These are phyloP conservation scores for Gossypium gossypioides DNA, from an alignment of 441 rosid genomes.

Conservation along the genomic window DNA sequence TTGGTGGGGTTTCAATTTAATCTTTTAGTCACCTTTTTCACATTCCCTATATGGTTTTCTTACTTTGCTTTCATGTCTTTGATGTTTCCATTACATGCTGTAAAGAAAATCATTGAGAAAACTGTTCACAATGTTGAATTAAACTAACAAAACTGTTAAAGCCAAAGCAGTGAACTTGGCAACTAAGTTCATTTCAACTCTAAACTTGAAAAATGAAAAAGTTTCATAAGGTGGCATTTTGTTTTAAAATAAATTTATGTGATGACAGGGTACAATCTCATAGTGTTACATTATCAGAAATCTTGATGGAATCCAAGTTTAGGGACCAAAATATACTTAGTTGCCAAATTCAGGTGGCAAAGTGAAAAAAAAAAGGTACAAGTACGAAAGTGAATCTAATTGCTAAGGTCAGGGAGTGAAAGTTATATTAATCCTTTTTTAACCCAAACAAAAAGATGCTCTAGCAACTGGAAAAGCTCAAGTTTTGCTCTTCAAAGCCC, in stretches of 20 bases:
- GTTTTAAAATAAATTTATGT: too few relatives aligned
- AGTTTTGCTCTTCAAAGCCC: not conserved
- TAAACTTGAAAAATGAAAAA: too few relatives aligned
- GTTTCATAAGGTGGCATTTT: too few relatives aligned
- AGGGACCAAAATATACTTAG: too few relatives aligned
- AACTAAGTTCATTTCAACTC: too few relatives aligned
- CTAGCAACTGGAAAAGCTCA: not conserved
- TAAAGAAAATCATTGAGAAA: constrained; percentile 9
- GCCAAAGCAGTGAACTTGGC: constrained; percentile 11
- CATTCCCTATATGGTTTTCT: constrained; percentile 25
- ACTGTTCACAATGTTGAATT: constrained; percentile 13
- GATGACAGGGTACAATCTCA: too few relatives aligned
- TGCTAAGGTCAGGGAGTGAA: too few relatives aligned
- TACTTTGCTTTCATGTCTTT: constrained; percentile 12
- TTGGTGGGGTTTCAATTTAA: constrained; percentile 20
- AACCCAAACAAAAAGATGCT: not conserved
- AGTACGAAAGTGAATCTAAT: too few relatives aligned
- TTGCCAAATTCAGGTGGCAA: too few relatives aligned
- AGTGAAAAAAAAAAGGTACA: too few relatives aligned
- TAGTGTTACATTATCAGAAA: too few relatives aligned
- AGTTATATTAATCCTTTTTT: not conserved
- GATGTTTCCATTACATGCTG: constrained; percentile 17
- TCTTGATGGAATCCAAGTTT: too few relatives aligned
- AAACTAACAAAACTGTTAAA: not conserved
- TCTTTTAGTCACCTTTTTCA: constrained; percentile 15